Evolutionary conservation across 148 eudicot species (phyloP).

Genomic region (Camellia granthamiana): DNA sequence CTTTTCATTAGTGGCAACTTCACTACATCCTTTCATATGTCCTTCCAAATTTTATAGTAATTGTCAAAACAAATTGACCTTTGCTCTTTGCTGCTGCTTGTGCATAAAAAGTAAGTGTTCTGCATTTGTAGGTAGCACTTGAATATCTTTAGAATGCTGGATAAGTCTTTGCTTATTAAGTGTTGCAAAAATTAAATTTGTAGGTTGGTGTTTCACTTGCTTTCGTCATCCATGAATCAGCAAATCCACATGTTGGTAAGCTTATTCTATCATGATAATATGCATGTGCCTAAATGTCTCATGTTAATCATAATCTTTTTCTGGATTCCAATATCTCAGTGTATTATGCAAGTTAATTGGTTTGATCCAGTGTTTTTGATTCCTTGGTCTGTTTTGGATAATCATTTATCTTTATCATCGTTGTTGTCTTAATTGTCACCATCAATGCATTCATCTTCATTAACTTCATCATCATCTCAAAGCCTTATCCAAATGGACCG

Average conservation of each 20-base stretch:
- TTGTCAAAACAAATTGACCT: background rate
- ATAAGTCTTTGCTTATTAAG: slow-evolving; percentile 5
- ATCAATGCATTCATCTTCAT: background rate
- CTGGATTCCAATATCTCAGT: background rate
- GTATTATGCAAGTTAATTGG: background rate
- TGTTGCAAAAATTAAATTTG: slow-evolving; percentile 16
- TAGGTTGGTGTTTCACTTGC: slow-evolving; percentile 97
- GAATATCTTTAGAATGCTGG: background rate
- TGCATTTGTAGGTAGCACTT: background rate
- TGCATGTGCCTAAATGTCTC: background rate
- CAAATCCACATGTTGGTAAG: slow-evolving; percentile 97
- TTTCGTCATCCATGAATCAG: slow-evolving; percentile 97
- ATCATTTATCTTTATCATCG: background rate
- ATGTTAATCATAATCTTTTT: background rate
- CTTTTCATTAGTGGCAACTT: background rate
- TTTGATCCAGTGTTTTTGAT: background rate
- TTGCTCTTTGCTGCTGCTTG: background rate
- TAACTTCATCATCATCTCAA: background rate
- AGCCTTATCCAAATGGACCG: background rate
- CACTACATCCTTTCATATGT: background rate
- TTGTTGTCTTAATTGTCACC: background rate
- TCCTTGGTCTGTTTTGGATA: background rate
- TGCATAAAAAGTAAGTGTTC: background rate
- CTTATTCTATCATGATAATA: background rate
- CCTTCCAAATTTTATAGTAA: background rate